Evolutionary conservation across 371 early-diverging fungal genomes (phyloP).

Genomic region (Phascolomyces articulosus): DNA sequence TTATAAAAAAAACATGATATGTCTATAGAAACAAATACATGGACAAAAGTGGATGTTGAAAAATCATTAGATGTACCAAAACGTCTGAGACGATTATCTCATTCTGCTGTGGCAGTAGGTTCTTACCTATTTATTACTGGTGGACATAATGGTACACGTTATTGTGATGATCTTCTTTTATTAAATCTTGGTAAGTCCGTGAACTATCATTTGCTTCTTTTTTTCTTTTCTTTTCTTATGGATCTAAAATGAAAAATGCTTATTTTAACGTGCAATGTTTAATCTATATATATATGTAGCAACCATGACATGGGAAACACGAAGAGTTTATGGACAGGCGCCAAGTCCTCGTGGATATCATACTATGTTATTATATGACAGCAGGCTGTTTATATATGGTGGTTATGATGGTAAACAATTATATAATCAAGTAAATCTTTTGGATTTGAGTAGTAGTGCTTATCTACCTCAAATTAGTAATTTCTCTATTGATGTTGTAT

Average conservation of each 20-base stretch:
- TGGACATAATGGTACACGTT: slow-evolving; percentile 84
- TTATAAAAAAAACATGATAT: slow-evolving; percentile 21
- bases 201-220: neutral
- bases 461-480: slow-evolving; percentile 73
- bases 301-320: slow-evolving; percentile 80
- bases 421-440: slow-evolving; percentile 76
- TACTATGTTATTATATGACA: slow-evolving; percentile 76
- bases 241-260: too few relatives aligned
- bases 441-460: slow-evolving; percentile 80
- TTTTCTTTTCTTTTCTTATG: too few relatives aligned
- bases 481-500: slow-evolving; percentile 36
- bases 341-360: slow-evolving; percentile 89
- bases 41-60: slow-evolving; percentile 44
- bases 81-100: slow-evolving; percentile 73
- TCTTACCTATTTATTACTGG: slow-evolving; percentile 85
- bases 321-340: slow-evolving; percentile 68
- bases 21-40: slow-evolving; percentile 45
- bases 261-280: neutral
- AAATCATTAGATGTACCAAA: slow-evolving; percentile 48
- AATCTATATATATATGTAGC: slow-evolving; percentile 50
- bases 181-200: slow-evolving; percentile 73
- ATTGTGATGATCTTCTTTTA: slow-evolving; percentile 76
- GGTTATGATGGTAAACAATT: slow-evolving; percentile 86
- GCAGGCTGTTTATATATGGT: slow-evolving; percentile 80
- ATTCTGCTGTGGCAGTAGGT: slow-evolving; percentile 82